These are phyloP conservation scores for Fusarium brachygibbosum DNA, from an alignment of 2,329 filamentous ascomycete genomes.

Conservation along the genomic window DNA sequence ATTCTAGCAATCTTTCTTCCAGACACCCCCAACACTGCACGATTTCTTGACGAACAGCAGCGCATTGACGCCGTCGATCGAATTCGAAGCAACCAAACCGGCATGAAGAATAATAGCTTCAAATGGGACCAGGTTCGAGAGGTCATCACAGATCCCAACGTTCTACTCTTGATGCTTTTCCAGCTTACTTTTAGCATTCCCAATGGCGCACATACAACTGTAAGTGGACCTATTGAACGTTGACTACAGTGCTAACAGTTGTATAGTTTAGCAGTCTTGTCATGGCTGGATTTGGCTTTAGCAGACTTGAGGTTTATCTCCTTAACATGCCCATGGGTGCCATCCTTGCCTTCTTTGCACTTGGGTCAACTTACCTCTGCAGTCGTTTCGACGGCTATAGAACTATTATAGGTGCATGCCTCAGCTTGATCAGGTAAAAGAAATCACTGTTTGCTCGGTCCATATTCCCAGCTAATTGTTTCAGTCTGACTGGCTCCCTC, in stretches of 20 bases:
- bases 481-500: slow-evolving; percentile 37
- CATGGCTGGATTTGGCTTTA: slow-evolving; percentile 45
- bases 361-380: slow-evolving; percentile 37
- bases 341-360: slow-evolving; percentile 34
- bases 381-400: slow-evolving; percentile 39
- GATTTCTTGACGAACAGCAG: slow-evolving; percentile 35
- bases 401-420: slow-evolving; percentile 34
- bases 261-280: slow-evolving; percentile 44
- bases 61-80: slow-evolving; percentile 32
- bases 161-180: slow-evolving; percentile 41
- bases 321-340: slow-evolving; percentile 46
- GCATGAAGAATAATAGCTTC: slow-evolving; percentile 39
- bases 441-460: rapidly evolving
- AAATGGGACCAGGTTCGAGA: slow-evolving; percentile 45
- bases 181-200: slow-evolving; percentile 41
- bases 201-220: slow-evolving; percentile 42
- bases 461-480: neutral
- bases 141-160: slow-evolving; percentile 38
- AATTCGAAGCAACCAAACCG: slow-evolving; percentile 40
- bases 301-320: slow-evolving; percentile 37
- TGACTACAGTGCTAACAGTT: neutral
- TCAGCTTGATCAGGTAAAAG: slow-evolving; percentile 40
- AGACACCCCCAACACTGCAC: slow-evolving; percentile 34
- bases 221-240: rapidly evolving
- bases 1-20: slow-evolving; percentile 36